These are phyloP conservation scores for Fragaria vesca DNA, from an alignment of 306 rosid species.

Conservation along the genomic window DNA sequence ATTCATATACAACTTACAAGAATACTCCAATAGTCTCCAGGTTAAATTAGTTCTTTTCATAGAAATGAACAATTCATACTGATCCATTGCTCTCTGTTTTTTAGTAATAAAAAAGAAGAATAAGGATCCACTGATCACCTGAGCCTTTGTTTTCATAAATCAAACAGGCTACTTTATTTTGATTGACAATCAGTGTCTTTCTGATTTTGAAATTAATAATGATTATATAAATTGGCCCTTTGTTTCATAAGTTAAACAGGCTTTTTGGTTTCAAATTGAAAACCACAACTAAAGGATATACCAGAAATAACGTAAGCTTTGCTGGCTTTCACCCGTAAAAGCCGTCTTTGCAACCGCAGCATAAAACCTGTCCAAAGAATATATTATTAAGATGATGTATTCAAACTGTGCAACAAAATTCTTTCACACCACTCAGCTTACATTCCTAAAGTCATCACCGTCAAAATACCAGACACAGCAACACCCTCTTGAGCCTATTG, in stretches of 20 bases:
- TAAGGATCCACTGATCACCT: neutral
- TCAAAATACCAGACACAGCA: constrained; percentile 75
- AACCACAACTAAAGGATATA: constrained; percentile 34
- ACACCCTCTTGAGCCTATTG: constrained; percentile 81
- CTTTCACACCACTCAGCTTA: constrained; percentile 44
- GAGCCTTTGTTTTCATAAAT: neutral
- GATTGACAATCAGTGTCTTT: neutral
- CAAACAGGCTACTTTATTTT: neutral
- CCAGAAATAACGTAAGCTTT: constrained; percentile 96
- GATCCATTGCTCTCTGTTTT: neutral
- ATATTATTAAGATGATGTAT: constrained; percentile 23
- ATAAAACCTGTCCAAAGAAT: constrained; percentile 65
- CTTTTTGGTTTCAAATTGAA: neutral
- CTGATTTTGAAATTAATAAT: neutral
- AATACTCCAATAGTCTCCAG: neutral
- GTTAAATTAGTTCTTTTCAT: neutral
- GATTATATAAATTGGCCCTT: neutral
- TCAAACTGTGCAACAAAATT: constrained; percentile 12
- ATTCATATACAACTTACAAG: neutral
- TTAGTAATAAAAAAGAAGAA: neutral
- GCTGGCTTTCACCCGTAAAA: constrained; percentile 95
- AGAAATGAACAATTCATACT: neutral
- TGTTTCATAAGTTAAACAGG: neutral
- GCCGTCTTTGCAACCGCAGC: constrained; percentile 85
- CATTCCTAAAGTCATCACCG: constrained; percentile 92